These are phyloP conservation scores for Penicillium brasilianum DNA, from an alignment of 2,329 filamentous ascomycete species.

Conservation along the genomic window DNA sequence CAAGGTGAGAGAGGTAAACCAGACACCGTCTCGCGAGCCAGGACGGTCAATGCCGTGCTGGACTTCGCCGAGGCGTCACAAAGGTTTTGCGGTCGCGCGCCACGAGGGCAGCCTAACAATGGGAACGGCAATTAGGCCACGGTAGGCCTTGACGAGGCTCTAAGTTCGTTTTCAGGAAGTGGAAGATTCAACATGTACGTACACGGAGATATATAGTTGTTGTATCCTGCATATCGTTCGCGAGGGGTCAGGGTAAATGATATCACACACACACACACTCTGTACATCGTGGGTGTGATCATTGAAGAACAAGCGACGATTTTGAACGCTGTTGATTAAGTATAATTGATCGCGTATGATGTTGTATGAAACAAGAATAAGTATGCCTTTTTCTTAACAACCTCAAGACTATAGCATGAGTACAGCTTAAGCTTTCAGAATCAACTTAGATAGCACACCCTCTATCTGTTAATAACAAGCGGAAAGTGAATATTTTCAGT, in stretches of 20 bases:
- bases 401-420: too few species aligned
- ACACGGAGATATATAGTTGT: background rate
- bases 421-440: too few species aligned
- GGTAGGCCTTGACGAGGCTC: slow-evolving; percentile 17
- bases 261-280: too few species aligned
- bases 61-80: slow-evolving; percentile 29
- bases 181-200: background rate
- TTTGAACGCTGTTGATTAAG: background rate
- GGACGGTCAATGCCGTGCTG: slow-evolving; percentile 16
- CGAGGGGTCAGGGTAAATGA: background rate
- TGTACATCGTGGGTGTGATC: background rate
- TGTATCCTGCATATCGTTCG: background rate
- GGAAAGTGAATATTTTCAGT: too few species aligned
- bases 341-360: background rate
- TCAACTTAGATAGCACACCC: too few species aligned
- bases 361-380: background rate
- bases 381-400: too few species aligned
- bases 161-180: slow-evolving; percentile 18
- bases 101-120: slow-evolving; percentile 18
- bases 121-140: slow-evolving; percentile 14
- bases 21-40: slow-evolving; percentile 12
- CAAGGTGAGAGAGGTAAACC: slow-evolving; percentile 22
- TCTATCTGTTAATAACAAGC: too few species aligned
- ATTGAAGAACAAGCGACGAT: background rate
- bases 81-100: slow-evolving; percentile 27